Conservation (phyloP, 768 basidiomycete species). For the Erythrobasidium yunnanense region DNA sequence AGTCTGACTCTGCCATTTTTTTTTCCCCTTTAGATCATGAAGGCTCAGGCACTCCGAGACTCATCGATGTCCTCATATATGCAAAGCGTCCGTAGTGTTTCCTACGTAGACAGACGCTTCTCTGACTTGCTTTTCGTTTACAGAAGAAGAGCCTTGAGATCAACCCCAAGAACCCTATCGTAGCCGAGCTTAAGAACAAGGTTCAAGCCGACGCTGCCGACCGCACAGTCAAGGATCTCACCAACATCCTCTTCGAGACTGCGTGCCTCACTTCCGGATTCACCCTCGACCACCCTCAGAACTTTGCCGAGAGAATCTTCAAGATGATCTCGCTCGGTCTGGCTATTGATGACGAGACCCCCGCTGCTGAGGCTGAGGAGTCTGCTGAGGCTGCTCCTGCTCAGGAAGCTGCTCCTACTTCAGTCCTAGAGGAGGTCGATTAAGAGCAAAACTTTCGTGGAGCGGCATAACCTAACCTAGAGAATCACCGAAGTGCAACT, state of each 20-base stretch:
- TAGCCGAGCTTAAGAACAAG: conserved; percentile 92
- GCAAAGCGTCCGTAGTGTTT: no score
- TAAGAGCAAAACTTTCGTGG: no score
- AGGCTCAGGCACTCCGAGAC: conserved; percentile 91
- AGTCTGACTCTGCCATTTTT: no score
- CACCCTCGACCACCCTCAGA: conserved; percentile 86
- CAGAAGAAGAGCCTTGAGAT: conserved; percentile 89
- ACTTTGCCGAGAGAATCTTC: conserved; percentile 91
- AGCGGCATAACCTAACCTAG: background rate
- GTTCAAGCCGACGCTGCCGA: conserved; percentile 94
- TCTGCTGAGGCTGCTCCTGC: conserved; percentile 42
- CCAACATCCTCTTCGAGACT: conserved; percentile 91
- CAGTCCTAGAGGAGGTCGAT: conserved; percentile 91
- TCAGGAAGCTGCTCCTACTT: conserved; percentile 46
- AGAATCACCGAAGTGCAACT: no score
- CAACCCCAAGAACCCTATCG: conserved; percentile 79
- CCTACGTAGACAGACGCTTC: no score
- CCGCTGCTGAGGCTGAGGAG: conserved; percentile 48
- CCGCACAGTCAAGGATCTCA: conserved; percentile 90
- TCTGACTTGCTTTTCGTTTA: no score
- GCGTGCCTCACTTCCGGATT: conserved; percentile 90
- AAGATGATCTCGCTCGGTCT: conserved; percentile 82
- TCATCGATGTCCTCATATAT: conserved; percentile 98
- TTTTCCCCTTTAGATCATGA: conserved; percentile 99
- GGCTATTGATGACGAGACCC: conserved; percentile 77